Conservation (phyloP, 2,329 filamentous ascomycete species). For the Emergomyces orientalis region DNA sequence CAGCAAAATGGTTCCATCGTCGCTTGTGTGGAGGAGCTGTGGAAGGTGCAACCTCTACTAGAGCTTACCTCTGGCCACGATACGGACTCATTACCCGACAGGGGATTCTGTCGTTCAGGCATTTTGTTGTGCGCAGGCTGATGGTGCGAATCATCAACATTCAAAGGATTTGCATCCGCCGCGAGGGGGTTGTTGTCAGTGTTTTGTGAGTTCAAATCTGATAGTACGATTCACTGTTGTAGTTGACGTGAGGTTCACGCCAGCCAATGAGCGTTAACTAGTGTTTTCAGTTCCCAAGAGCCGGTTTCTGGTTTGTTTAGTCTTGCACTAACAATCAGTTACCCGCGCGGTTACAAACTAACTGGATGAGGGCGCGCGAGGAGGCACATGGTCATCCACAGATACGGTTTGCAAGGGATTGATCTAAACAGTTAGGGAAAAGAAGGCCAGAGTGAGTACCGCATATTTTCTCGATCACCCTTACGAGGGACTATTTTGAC, state of each 20-base stretch:
- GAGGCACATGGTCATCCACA: no score
- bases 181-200: background rate
- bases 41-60: background rate
- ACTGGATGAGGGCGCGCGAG: no score
- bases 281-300: background rate
- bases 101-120: background rate
- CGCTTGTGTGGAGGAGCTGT: background rate
- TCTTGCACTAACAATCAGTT: background rate
- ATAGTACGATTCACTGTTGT: background rate
- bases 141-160: background rate
- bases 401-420: no score
- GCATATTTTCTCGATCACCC: no score
- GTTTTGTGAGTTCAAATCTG: background rate
- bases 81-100: slow-evolving; percentile 5
- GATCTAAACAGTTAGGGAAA: no score
- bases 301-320: background rate
- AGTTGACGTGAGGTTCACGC: background rate
- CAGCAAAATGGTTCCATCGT: background rate
- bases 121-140: background rate
- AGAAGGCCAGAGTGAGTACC: no score
- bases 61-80: slow-evolving; percentile 21
- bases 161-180: no score
- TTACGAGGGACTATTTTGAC: no score
- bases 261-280: slow-evolving; percentile 1
- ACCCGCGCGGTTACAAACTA: no score